phyloP scores from a whole-genome alignment of 2,329 filamentous ascomycete species.

The Xylariales sp. region DNA sequence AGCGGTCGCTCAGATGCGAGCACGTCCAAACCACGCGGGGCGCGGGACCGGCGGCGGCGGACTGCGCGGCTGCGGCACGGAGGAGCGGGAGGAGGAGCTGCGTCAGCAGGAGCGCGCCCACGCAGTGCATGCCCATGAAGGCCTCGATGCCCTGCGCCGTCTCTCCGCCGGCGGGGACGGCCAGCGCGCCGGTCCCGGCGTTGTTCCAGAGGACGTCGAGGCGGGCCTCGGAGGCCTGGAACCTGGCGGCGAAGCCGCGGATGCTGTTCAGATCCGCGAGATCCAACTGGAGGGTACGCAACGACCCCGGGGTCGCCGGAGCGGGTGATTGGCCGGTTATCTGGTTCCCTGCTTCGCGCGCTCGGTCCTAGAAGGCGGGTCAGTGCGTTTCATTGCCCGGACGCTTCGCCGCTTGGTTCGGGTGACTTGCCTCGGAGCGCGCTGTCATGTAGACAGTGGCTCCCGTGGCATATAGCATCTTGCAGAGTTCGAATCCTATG shows the following conservation, averaged over 20 bases:
- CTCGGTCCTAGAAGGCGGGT: not conserved
- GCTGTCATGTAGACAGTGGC: slow-evolving; percentile 6
- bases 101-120: slow-evolving; percentile 26
- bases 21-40: not conserved
- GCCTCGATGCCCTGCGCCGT: slow-evolving; percentile 29
- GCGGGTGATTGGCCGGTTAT: no score
- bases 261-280: slow-evolving; percentile 15
- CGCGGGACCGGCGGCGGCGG: slow-evolving; percentile 15
- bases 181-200: slow-evolving; percentile 18
- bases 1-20: not conserved
- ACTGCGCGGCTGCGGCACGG: slow-evolving; percentile 20
- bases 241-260: slow-evolving; percentile 9
- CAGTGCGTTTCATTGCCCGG: not conserved
- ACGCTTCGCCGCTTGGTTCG: not conserved
- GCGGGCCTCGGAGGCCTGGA: slow-evolving; percentile 13
- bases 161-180: slow-evolving; percentile 13
- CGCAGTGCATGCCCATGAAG: slow-evolving; percentile 26
- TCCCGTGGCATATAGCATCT: slow-evolving; percentile 2
- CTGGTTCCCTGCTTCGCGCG: no score
- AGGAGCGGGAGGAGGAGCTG: slow-evolving; percentile 26
- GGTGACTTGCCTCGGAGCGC: slow-evolving; percentile 4
- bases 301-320: no score
- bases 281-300: slow-evolving; percentile 15
- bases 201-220: slow-evolving; percentile 21
- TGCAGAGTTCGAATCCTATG: slow-evolving; percentile 17